These are phyloP conservation scores for Wickerhamiella allomyrinae DNA, from an alignment of 805 yeast species.

Conservation along the genomic window DNA sequence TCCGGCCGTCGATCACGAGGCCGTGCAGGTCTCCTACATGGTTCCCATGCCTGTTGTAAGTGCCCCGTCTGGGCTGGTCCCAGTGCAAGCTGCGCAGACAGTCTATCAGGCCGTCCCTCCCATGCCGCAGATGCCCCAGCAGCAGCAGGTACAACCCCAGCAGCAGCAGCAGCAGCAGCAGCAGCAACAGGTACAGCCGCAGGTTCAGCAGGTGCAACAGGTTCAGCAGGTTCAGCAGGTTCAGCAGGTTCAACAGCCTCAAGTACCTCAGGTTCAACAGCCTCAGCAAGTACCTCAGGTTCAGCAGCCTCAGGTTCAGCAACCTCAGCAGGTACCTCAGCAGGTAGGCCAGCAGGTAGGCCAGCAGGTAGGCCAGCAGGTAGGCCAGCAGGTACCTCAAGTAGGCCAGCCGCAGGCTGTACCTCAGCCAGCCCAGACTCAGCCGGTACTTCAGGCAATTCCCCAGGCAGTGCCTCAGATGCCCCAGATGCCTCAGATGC, in stretches of 20 bases:
- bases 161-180: neutral
- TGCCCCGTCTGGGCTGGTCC: neutral
- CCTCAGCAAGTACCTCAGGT: constrained; percentile 1
- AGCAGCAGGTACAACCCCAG: too few relatives aligned
- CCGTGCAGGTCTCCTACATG: neutral
- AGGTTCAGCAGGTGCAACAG: neutral
- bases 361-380: neutral
- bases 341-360: too few relatives aligned
- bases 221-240: too few relatives aligned
- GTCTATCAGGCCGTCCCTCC: neutral
- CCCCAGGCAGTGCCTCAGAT: too few relatives aligned
- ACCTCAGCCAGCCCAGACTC: too few relatives aligned
- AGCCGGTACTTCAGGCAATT: too few relatives aligned
- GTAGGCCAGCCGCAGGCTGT: too few relatives aligned
- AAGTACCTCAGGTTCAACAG: neutral
- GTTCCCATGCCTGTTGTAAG: neutral
- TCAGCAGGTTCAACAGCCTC: neutral
- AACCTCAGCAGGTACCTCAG: too few relatives aligned
- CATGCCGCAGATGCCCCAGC: neutral
- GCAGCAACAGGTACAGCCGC: neutral
- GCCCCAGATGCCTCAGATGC: too few relatives aligned
- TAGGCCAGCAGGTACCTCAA: neutral
- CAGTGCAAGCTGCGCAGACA: neutral
- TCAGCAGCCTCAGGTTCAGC: neutral
- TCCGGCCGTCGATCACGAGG: neutral